Base-by-base conservation (phyloP, 306 rosid genomes). In the Vicia villosa region DNA sequence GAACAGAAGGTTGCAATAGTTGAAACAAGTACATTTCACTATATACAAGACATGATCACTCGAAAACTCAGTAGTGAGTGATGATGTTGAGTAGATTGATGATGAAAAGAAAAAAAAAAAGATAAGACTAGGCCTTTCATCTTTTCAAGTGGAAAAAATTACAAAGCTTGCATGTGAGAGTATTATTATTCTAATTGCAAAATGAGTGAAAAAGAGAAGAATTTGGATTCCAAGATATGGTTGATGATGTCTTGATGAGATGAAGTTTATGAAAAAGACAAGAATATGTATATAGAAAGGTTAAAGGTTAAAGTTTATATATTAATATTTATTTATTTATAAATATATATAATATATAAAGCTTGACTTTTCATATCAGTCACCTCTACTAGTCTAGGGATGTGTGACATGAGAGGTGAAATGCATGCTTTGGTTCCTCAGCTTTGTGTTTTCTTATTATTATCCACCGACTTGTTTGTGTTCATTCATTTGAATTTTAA, bases 1-100 rank as follows among this genome's bases (percentile, higher is more conserved):
- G 91, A 90, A 93, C 98, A 88, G 96, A 93, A 83, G 89, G 86
- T 85, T 72, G 68, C 82, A 32, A 90, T 88, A 93, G 97, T 89
- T 30, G 43, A 76, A 77, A 54, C 76, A 91, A 82, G 94, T 83
- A 83, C 96, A 73, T 69, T 81, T 80, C 80, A 79, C 79, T 83
- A 77, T 83, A 76, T 56, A 4, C 16, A 22, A 79, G 84, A 89
- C 83, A 80, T 75, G 89, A 81, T 73, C 87, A 88, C 79, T 77
- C 70, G 78, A 85, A 77, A 86, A 83, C 86, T 83, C 81, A 79
- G 80, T 64, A 61, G 10, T n/a, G n/a, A n/a, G n/a, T 24, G 11
- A 34, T 34, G 38, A 5, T 34, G 38, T 34, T 26, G 32, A 70
- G 72, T 73, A 82, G 88, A 86, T 86, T 80, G 88, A 86, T 77